Percentiles rank a stretch among this genome's conserved stretches.
Conservation (phyloP, 805 yeast genomes). For the Lachancea kluyveri region DNA sequence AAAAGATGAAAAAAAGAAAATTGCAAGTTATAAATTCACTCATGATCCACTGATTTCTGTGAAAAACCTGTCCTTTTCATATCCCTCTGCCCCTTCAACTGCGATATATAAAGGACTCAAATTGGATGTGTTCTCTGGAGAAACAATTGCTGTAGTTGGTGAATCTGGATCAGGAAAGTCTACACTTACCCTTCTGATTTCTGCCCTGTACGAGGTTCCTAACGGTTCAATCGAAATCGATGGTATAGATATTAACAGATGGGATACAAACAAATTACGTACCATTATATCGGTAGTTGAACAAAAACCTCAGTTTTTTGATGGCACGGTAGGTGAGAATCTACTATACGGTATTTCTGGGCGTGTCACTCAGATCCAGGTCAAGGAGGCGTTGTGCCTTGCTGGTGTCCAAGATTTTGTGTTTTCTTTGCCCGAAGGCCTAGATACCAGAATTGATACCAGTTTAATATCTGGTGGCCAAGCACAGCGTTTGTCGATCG, state of each 20-base stretch:
- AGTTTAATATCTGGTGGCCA: conserved; percentile 81
- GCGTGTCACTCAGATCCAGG: conserved; percentile 31
- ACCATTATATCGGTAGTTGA: conserved; percentile 59
- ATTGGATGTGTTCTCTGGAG: conserved; percentile 39
- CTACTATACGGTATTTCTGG: conserved; percentile 48
- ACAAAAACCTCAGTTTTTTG: conserved; percentile 67
- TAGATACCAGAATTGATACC: conserved; percentile 52
- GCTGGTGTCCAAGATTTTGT: conserved; percentile 54
- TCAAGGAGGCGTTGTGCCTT: conserved; percentile 35
- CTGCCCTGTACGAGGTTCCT: conserved; percentile 43
- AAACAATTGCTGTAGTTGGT: conserved; percentile 68
- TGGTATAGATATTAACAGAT: conserved; percentile 39
- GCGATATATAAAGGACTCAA: conserved; percentile 38
- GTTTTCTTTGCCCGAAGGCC: conserved; percentile 45
- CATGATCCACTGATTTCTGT: conserved; percentile 35
- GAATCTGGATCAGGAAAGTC: conserved; percentile 92
- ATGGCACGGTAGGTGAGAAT: conserved; percentile 69
- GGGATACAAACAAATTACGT: conserved; percentile 47
- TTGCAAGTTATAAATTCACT: not conserved
- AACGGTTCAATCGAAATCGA: conserved; percentile 39
- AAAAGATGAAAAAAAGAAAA: conserved; percentile 6
- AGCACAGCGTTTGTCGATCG: conserved; percentile 76
- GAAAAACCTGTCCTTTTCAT: conserved; percentile 42
- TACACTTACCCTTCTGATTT: conserved; percentile 54
- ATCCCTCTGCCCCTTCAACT: conserved; percentile 32